Evolutionary conservation across 805 yeast species (phyloP), one percentile per base, ranked within the genome.

Genomic region (Myxozyma mucilagina): DNA sequence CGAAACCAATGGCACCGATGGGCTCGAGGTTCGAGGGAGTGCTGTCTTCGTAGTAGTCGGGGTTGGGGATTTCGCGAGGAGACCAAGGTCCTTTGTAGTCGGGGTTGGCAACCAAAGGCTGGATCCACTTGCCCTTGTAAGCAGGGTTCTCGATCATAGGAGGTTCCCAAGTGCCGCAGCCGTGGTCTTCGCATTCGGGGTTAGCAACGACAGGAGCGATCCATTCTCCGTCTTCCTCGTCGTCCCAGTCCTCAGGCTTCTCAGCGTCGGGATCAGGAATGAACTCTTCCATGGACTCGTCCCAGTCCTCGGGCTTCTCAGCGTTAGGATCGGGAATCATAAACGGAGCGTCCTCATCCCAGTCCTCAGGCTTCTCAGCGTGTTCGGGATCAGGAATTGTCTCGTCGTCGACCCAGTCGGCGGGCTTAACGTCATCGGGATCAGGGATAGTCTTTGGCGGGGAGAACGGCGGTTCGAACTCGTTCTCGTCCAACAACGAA

Each of bases 181-280:
- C 96, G 36, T 73, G 67, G 13, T 70, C 68, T 35, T 75, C 78
- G 74, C 97, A 91, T 60, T 77, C 83, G 10, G 97, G 97, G 72
- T 91, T 91, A 48, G 76, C 77, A 50, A 90, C 78, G 51, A 78
- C 73, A 31, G 93, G 91, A 1, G 91, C 87, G 47, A 77, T 69
- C 96, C 96, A 92, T 69, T 80, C 86, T 4, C 97, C 97, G 71
- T 90, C 96, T 71, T 87, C 92, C 67, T 86, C 92, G 45, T 89
- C 96, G 71, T 89, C 89, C 97, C 97, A 91, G 70, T 82, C 86
- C 48, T 78, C 87, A 18, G 97, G 97, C 68, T 79, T 82, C 36
- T 62, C 70, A 34, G 89, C 86, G 1, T 77, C 79, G 43, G 96
- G 90, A 72, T 91, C 94, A 10, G 81, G 74, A 59, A 92, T 83